Evolutionary conservation across 2,329 filamentous ascomycete genomes (phyloP).

Genomic region (Decorospora gaudefroyi): DNA sequence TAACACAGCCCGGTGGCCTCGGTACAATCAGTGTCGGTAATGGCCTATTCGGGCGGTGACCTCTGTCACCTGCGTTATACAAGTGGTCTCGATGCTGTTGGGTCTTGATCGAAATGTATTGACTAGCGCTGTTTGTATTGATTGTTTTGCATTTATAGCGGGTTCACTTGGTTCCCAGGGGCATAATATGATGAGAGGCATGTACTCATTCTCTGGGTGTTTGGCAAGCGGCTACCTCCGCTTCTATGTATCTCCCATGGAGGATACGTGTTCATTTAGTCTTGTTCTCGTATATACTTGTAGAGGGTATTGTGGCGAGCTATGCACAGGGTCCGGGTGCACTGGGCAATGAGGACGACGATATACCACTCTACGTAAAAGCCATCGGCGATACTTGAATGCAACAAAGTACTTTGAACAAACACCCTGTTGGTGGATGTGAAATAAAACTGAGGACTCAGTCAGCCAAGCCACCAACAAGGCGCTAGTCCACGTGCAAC

Average conservation of each 20-base stretch:
- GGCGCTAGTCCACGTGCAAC: too few relatives aligned
- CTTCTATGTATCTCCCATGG: constrained; percentile 5
- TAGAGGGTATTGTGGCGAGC: not conserved
- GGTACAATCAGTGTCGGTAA: constrained; percentile 41
- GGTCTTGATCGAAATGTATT: not conserved
- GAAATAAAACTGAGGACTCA: too few relatives aligned
- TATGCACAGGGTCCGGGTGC: too few relatives aligned
- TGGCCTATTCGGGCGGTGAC: constrained; percentile 41
- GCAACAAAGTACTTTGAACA: too few relatives aligned
- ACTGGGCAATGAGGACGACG: too few relatives aligned
- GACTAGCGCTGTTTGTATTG: not conserved
- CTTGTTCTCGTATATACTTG: not conserved
- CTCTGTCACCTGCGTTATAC: not conserved
- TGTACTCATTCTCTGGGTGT: constrained; percentile 3
- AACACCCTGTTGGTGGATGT: too few relatives aligned
- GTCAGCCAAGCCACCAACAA: too few relatives aligned
- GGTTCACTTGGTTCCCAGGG: constrained; percentile 1
- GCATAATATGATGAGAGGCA: constrained; percentile 3
- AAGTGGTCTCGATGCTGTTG: constrained; percentile 6
- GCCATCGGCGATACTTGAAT: too few relatives aligned
- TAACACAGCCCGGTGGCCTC: constrained; percentile 39
- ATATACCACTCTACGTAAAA: too few relatives aligned
- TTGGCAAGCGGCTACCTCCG: constrained; percentile 1
- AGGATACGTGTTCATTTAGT: not conserved
- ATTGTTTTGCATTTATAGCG: constrained; percentile 5